A percentile compares a stretch with the other conserved stretches of the same genome.
Evolutionary conservation across 192 early-diverging fungal species (phyloP).

Genomic region (Podila epigama): DNA sequence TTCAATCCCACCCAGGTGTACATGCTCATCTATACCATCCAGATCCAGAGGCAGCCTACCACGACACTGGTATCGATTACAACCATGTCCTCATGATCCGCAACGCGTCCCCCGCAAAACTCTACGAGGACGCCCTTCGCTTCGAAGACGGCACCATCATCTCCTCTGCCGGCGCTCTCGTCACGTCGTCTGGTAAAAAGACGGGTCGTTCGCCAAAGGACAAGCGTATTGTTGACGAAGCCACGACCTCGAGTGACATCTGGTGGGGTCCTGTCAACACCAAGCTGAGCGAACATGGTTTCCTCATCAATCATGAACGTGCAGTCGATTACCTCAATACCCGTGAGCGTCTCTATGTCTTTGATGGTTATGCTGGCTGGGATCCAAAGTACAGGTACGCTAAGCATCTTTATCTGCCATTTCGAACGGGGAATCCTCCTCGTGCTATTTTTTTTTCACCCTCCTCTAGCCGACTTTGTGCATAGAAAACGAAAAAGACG

Average conservation of each 20-base stretch:
- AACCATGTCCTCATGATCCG: constrained; percentile 85
- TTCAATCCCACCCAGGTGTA: constrained; percentile 36
- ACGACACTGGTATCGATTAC: constrained; percentile 71
- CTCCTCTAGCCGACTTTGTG: no score
- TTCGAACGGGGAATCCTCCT: no score
- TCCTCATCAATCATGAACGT: constrained; percentile 95
- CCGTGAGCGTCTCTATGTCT: constrained; percentile 90
- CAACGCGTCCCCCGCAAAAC: constrained; percentile 83
- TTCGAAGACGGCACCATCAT: constrained; percentile 88
- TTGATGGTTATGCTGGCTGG: constrained; percentile 99
- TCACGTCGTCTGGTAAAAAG: constrained; percentile 91
- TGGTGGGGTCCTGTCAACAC: constrained; percentile 99
- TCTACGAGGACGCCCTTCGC: constrained; percentile 92
- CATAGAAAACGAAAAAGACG: constrained; percentile 2
- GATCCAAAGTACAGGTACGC: constrained; percentile 85
- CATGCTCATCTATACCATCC: constrained; percentile 42
- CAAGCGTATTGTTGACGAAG: constrained; percentile 98
- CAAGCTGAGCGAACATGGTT: constrained; percentile 80
- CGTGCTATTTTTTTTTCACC: not conserved
- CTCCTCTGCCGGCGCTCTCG: constrained; percentile 91
- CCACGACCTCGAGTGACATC: constrained; percentile 79
- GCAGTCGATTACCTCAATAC: constrained; percentile 98
- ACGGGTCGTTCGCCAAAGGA: constrained; percentile 96
- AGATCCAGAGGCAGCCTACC: constrained; percentile 44
- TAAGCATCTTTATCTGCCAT: not conserved